These are phyloP conservation scores for Yamadazyma friedrichii DNA, from an alignment of 1,139 yeast species.

Conservation along the genomic window DNA sequence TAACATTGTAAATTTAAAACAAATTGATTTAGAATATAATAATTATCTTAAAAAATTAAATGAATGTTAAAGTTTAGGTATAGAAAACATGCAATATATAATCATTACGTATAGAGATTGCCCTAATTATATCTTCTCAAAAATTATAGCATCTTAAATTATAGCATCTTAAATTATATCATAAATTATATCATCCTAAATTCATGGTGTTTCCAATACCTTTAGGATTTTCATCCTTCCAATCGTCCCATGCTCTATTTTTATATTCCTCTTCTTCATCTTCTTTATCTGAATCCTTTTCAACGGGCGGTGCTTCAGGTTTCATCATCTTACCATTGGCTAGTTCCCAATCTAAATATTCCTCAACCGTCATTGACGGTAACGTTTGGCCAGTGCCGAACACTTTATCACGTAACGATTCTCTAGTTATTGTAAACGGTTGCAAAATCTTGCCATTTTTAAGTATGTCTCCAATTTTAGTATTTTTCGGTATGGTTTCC, in stretches of 20 bases:
- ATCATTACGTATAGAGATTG: conserved; percentile 4
- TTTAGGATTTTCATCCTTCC: conserved; percentile 80
- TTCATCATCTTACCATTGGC: conserved; percentile 77
- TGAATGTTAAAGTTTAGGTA: background rate
- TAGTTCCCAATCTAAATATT: conserved; percentile 80
- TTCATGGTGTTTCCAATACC: conserved; percentile 92
- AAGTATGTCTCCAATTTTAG: conserved; percentile 37
- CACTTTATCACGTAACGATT: conserved; percentile 61
- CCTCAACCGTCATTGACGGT: conserved; percentile 96
- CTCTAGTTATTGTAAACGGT: conserved; percentile 80
- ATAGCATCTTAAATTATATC: no score
- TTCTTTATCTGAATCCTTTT: conserved; percentile 38
- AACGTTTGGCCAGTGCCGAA: conserved; percentile 90
- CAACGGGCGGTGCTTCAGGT: conserved; percentile 41
- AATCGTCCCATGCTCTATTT: conserved; percentile 88
- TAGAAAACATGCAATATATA: no score
- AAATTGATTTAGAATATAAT: conserved; percentile 11
- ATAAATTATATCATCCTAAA: conserved; percentile 50
- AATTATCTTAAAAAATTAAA: conserved; percentile 9
- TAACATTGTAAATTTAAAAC: conserved; percentile 11
- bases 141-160: no score
- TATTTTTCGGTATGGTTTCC: conserved; percentile 41
- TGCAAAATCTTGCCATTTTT: conserved; percentile 74
- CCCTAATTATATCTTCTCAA: conserved; percentile 1
- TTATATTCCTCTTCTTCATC: conserved; percentile 50